These are phyloP conservation scores for Hordeum pubiflorum DNA, from an alignment of 202 grass and related monocot genomes.

Conservation along the genomic window DNA sequence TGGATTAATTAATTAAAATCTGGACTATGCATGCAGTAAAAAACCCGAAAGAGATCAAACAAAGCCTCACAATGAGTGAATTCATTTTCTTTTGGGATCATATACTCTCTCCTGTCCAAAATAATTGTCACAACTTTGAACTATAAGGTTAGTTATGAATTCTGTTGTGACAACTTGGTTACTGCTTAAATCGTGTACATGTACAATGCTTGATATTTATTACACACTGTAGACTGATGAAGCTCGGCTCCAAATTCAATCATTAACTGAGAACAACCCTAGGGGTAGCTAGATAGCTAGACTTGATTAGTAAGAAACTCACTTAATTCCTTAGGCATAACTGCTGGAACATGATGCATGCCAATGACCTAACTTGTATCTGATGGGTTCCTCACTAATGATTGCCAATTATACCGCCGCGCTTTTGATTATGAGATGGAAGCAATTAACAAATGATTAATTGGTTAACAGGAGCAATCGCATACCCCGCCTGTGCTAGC, in stretches of 20 bases:
- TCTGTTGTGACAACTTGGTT: not conserved
- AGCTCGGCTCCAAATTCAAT: constrained; percentile 28
- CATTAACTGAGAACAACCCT: constrained; percentile 34
- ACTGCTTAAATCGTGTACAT: not conserved
- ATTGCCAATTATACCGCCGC: constrained; percentile 39
- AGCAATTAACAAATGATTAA: constrained; percentile 26
- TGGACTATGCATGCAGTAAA: not conserved
- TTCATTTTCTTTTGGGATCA: not conserved
- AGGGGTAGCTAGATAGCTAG: constrained; percentile 7
- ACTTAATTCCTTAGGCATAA: constrained; percentile 33
- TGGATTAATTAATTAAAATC: not conserved
- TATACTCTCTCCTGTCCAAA: not conserved
- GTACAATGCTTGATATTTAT: not conserved
- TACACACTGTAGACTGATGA: not conserved
- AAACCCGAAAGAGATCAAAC: not conserved
- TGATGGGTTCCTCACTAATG: constrained; percentile 31
- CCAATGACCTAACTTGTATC: constrained; percentile 30
- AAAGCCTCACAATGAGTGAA: not conserved
- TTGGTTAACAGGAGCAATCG: constrained; percentile 18
- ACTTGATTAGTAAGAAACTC: constrained; percentile 18
- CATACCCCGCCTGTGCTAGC: constrained; percentile 7
- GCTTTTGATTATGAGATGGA: constrained; percentile 44
- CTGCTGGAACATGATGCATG: constrained; percentile 28
- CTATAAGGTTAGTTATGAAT: not conserved
- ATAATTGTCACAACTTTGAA: not conserved